phyloP scores from a whole-genome alignment of 139 green algal species.

The Helicosporidium sp. region DNA sequence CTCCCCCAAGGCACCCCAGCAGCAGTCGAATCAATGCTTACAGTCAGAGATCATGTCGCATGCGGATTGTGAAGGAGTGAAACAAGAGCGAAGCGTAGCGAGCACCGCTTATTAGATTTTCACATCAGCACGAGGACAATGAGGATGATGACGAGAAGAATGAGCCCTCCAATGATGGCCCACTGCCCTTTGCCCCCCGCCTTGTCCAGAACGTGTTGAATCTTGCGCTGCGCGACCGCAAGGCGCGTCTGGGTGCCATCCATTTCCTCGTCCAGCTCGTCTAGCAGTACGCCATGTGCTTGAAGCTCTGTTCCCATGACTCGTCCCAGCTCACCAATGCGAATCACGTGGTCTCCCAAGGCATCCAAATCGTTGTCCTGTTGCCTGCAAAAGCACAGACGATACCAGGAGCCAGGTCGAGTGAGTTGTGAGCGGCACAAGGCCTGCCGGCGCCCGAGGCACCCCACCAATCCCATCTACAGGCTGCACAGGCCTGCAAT shows the following conservation, averaged over 20 bases:
- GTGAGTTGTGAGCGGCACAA: too few relatives aligned
- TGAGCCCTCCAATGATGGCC: conserved; percentile 35
- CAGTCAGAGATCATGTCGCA: too few relatives aligned
- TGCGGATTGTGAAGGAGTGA: too few relatives aligned
- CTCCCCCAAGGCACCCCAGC: too few relatives aligned
- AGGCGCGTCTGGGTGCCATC: conserved; percentile 46
- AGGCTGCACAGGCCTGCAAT: too few relatives aligned
- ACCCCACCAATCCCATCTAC: too few relatives aligned
- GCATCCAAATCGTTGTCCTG: conserved; percentile 58
- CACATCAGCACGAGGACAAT: neutral
- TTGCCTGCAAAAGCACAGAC: conserved; percentile 33
- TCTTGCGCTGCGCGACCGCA: conserved; percentile 49
- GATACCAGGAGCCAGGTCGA: too few relatives aligned
- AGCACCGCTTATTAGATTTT: too few relatives aligned
- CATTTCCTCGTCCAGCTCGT: conserved; percentile 54
- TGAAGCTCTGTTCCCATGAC: conserved; percentile 58
- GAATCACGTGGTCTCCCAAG: conserved; percentile 44
- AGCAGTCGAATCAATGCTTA: too few relatives aligned
- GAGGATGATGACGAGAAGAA: conserved; percentile 17
- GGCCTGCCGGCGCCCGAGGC: too few relatives aligned
- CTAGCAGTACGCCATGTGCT: conserved; percentile 29
- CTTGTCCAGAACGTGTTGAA: conserved; percentile 48
- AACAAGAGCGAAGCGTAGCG: too few relatives aligned
- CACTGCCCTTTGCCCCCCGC: conserved; percentile 50
- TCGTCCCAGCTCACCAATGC: conserved; percentile 52